Evolutionary conservation across 352 stramenopile genomes (phyloP), one percentile per base, ranked within the genome.

Genomic region (Phytophthora foliorum): DNA sequence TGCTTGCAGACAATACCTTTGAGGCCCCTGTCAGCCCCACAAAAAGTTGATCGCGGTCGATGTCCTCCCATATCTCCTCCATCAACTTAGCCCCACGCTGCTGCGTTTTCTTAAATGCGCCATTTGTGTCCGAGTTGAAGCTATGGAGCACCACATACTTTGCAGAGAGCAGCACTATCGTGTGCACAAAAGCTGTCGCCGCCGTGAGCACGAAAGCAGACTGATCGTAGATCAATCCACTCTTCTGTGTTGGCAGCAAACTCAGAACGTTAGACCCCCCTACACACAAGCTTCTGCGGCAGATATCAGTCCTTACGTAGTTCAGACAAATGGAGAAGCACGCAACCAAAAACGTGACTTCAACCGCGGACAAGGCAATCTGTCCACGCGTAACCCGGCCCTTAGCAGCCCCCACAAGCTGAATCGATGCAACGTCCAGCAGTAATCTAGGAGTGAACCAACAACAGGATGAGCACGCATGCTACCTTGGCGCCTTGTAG

Each of bases 241-340:
- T 54, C 19, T 69, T 64, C 69, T 77, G 41, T 39, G 24, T 25
- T 24, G n/a, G 38, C 5, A 56, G 9, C 4, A 68, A 55, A 22
- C n/a, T 1, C 32, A 46, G 4, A 38, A 6, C 7, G 39, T 70
- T 46, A 74, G 41, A 5, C 63, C 17, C 16, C 25, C 62, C 14
- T 38, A 45, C 19, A 22, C 11, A 42, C 1, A 42, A 5, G 10
- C 13, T 42, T 19, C 7, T 42, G 16, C 14, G 7, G 39, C 39
- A 25, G 39, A 54, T 14, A 56, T 8, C 38, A 59, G 14, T 36
- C 27, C 51, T 63, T 57, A 61, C 66, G 17, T 63, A 52, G 42
- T 67, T 76, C 27, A 77, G 63, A 54, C 70, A 78, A 2, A 69
- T 74, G 10, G 73, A 87, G 57, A 90, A 80, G 19, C 67, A 32